A percentile compares a stretch with the other conserved stretches of the same genome.
phyloP scores from a whole-genome alignment of 2,329 filamentous ascomycete genomes.

The Trichoderma sp. region DNA sequence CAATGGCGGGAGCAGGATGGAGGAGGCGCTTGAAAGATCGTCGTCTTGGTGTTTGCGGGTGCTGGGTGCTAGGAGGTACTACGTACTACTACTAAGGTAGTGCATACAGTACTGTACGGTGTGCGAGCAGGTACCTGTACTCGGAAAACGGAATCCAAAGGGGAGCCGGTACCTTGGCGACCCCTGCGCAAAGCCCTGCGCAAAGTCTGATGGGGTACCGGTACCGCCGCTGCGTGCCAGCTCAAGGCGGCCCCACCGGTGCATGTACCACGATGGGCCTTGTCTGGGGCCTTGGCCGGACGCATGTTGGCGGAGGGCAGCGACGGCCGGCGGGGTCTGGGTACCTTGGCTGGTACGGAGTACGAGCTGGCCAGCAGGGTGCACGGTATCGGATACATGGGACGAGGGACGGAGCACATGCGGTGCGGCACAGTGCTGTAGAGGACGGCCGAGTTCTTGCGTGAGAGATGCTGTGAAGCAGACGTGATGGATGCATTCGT shows the following conservation, averaged over 20 bases:
- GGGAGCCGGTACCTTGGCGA: not conserved
- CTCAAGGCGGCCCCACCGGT: not conserved
- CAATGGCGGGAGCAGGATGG: not conserved
- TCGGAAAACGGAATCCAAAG: not conserved
- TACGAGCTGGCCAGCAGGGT: conserved; percentile 6
- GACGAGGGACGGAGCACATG: too few relatives aligned
- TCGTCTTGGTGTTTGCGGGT: not conserved
- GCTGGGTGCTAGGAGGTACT: too few relatives aligned
- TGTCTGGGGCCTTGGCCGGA: not conserved
- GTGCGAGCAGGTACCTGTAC: not conserved
- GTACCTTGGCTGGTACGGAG: too few relatives aligned
- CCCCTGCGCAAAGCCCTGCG: not conserved
- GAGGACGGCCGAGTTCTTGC: too few relatives aligned
- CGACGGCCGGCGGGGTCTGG: not conserved
- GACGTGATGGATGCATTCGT: not conserved
- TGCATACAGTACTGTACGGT: too few relatives aligned
- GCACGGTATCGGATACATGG: not conserved
- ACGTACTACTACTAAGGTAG: too few relatives aligned
- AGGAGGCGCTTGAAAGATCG: conserved; percentile 3
- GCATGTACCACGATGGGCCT: not conserved
- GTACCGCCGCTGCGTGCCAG: conserved; percentile 12
- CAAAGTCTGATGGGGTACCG: not conserved
- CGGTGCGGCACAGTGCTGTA: too few relatives aligned
- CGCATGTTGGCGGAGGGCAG: not conserved
- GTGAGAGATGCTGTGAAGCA: not conserved